phyloP scores from a whole-genome alignment of 768 basidiomycete species.

The Suillus paluster region DNA sequence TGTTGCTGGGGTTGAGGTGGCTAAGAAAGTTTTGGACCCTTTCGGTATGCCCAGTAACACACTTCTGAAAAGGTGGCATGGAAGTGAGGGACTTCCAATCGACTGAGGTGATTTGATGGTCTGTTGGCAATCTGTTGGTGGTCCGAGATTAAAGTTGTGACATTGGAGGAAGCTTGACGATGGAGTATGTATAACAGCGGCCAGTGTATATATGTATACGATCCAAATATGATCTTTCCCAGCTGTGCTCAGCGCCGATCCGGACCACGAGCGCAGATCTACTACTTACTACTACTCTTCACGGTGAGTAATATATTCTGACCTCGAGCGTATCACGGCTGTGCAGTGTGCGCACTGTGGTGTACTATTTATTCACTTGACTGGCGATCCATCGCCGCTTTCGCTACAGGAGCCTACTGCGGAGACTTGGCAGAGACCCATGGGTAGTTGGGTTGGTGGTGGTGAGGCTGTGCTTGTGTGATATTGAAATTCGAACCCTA shows the following conservation, averaged over 20 bases:
- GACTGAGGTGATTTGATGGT: slow-evolving; percentile 25
- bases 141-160: slow-evolving; percentile 5
- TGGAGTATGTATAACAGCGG: background rate
- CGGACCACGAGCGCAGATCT: too few species aligned
- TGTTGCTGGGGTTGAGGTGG: slow-evolving; percentile 44
- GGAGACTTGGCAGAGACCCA: background rate
- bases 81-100: slow-evolving; percentile 40
- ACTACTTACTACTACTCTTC: background rate
- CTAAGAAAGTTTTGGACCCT: slow-evolving; percentile 46
- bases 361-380: background rate
- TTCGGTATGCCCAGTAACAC: slow-evolving; percentile 45
- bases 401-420: background rate
- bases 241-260: background rate
- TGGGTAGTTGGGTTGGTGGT: background rate
- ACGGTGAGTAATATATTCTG: background rate
- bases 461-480: background rate
- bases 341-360: background rate
- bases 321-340: background rate
- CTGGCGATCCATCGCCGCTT: background rate
- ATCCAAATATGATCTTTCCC: background rate
- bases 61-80: slow-evolving; percentile 40
- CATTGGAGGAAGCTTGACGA: background rate
- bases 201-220: background rate
- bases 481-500: background rate
- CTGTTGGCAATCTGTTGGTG: slow-evolving; percentile 9